Evolutionary conservation across 805 yeast genomes (phyloP).

Genomic region (Yamadazyma nakazawae): DNA sequence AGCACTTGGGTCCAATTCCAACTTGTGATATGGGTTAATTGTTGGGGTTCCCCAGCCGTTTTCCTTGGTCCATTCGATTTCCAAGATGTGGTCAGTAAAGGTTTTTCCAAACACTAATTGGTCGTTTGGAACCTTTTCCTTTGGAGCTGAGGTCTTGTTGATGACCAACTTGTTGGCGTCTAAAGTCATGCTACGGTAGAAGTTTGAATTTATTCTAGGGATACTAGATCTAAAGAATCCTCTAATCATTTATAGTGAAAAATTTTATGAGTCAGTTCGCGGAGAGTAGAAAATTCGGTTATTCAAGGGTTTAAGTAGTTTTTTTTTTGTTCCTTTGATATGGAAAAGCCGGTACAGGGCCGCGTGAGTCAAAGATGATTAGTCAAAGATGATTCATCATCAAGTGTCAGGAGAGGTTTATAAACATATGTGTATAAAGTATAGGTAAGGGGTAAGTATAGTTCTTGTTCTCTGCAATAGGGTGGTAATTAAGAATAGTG

Average conservation of each 20-base stretch:
- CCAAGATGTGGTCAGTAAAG: slow-evolving; percentile 88
- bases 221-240: neutral
- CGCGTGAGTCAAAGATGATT: neutral
- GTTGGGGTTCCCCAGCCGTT: slow-evolving; percentile 88
- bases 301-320: slow-evolving; percentile 3
- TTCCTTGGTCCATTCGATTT: slow-evolving; percentile 73
- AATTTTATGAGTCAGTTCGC: slow-evolving; percentile 5
- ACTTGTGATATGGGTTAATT: slow-evolving; percentile 79
- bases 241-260: slow-evolving; percentile 1
- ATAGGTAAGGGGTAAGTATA: too few species aligned
- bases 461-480: too few species aligned
- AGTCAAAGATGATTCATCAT: too few species aligned
- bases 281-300: slow-evolving; percentile 5
- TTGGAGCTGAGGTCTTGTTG: slow-evolving; percentile 36
- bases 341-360: neutral
- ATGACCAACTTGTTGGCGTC: slow-evolving; percentile 38
- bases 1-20: slow-evolving; percentile 80
- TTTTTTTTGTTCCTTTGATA: too few species aligned
- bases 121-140: slow-evolving; percentile 34
- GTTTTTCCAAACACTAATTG: slow-evolving; percentile 42
- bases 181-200: slow-evolving; percentile 18
- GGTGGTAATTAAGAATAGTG: too few species aligned
- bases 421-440: too few species aligned
- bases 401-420: too few species aligned
- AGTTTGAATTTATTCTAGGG: neutral